These are phyloP conservation scores for Boletus patriciae DNA, from an alignment of 768 basidiomycete genomes.

Conservation along the genomic window DNA sequence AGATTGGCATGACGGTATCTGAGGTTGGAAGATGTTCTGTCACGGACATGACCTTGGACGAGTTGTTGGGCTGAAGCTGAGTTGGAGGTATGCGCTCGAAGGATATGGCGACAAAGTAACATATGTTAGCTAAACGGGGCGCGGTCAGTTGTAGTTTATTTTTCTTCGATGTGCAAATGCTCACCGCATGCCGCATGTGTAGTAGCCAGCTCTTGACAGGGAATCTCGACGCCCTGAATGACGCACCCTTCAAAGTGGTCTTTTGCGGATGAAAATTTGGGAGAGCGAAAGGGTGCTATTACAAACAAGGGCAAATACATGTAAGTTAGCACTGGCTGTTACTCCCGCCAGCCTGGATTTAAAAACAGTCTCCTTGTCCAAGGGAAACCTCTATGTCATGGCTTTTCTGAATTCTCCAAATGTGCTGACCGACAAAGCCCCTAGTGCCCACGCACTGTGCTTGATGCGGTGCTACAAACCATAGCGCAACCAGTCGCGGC, in stretches of 20 bases:
- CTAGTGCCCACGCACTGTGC: too few relatives aligned
- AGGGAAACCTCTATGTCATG: too few relatives aligned
- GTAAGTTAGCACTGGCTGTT: too few relatives aligned
- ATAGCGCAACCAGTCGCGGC: too few relatives aligned
- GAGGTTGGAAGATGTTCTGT: slow-evolving; percentile 8
- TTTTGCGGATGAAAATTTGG: slow-evolving; percentile 30
- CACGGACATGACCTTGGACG: slow-evolving; percentile 18
- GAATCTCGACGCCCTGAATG: slow-evolving; percentile 28
- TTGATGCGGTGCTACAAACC: too few relatives aligned
- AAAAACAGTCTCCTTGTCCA: too few relatives aligned
- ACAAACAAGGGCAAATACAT: slow-evolving; percentile 31
- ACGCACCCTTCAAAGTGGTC: slow-evolving; percentile 1
- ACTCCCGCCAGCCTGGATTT: too few relatives aligned
- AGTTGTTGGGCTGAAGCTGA: slow-evolving; percentile 24
- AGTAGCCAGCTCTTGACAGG: slow-evolving; percentile 28
- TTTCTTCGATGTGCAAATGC: slow-evolving; percentile 13
- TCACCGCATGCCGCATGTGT: slow-evolving; percentile 58
- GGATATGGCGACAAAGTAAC: slow-evolving; percentile 67
- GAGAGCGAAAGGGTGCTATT: background rate
- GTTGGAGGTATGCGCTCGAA: slow-evolving; percentile 45
- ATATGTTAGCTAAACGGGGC: slow-evolving; percentile 62
- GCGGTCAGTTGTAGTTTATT: background rate
- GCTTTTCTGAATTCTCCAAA: too few relatives aligned
- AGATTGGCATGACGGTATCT: slow-evolving; percentile 16
- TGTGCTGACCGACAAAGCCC: too few relatives aligned